phyloP scores from a whole-genome alignment of 1,284 basidiomycete genomes.

The Heterobasidion occidentale region DNA sequence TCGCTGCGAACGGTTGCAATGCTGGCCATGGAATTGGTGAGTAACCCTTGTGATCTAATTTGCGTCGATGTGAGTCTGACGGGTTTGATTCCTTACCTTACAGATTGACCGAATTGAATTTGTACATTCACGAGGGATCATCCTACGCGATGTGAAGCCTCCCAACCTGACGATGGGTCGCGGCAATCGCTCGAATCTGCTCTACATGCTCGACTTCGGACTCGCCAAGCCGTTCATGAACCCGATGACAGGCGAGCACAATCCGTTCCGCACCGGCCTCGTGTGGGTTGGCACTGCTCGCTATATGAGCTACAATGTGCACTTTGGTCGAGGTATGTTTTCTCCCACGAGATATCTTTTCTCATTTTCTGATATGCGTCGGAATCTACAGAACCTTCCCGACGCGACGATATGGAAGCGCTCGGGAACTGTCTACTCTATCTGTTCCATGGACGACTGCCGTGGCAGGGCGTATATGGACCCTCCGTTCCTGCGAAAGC shows the following conservation, averaged over 20 bases:
- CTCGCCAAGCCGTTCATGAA: constrained; percentile 8
- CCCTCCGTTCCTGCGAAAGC: no score
- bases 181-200: neutral
- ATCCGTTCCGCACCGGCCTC: constrained; percentile 6
- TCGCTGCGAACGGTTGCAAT: constrained; percentile 12
- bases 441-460: no score
- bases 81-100: neutral
- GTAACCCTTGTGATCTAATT: neutral
- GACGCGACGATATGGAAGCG: no score
- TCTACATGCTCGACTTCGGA: constrained; percentile 13
- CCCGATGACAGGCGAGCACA: constrained; percentile 8
- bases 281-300: constrained; percentile 5
- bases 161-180: constrained; percentile 13
- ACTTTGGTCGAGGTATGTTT: constrained; percentile 4
- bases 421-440: no score
- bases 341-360: no score
- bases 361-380: no score
- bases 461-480: no score
- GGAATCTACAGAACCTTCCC: no score
- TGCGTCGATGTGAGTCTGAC: no score
- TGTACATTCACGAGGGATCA: constrained; percentile 11
- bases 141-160: constrained; percentile 14
- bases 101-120: constrained; percentile 5
- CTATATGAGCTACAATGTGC: constrained; percentile 9
- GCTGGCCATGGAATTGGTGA: constrained; percentile 11